phyloP scores from a whole-genome alignment of 2,329 filamentous ascomycete species.

The Furcasterigmium sp. region DNA sequence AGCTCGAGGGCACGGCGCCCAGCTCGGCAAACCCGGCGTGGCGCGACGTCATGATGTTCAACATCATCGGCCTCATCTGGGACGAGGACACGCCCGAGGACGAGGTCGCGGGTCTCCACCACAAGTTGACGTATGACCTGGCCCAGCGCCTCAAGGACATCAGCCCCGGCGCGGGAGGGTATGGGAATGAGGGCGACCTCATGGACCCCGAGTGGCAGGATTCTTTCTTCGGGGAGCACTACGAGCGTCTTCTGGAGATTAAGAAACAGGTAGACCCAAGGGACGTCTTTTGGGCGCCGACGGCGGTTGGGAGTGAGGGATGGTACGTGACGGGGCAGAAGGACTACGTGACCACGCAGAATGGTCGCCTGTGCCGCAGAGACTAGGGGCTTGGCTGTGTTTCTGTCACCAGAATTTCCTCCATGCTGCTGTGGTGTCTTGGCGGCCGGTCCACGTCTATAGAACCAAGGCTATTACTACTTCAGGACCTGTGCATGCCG shows the following conservation, averaged over 20 bases:
- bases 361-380: background rate
- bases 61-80: constrained; percentile 20
- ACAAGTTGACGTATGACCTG: constrained; percentile 13
- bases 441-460: no score
- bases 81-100: constrained; percentile 17
- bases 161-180: constrained; percentile 36
- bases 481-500: no score
- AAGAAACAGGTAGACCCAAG: constrained; percentile 13
- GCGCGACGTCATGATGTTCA: constrained; percentile 29
- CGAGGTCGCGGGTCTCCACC: constrained; percentile 22
- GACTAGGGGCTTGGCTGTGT: no score
- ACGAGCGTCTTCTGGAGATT: constrained; percentile 9
- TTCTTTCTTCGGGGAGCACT: constrained; percentile 13
- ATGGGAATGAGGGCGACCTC: constrained; percentile 48
- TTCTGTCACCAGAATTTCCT: no score
- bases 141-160: constrained; percentile 11
- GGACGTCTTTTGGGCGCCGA: constrained; percentile 21
- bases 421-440: no score
- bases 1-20: constrained; percentile 8
- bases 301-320: constrained; percentile 33
- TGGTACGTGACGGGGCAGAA: constrained; percentile 20
- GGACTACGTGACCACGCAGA: constrained; percentile 9
- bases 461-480: no score
- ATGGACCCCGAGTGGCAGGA: constrained; percentile 33
- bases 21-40: constrained; percentile 36